Evolutionary conservation across 2,329 filamentous ascomycete genomes (phyloP), one percentile per base, ranked within the genome.

Genomic region (Blumeria graminis): DNA sequence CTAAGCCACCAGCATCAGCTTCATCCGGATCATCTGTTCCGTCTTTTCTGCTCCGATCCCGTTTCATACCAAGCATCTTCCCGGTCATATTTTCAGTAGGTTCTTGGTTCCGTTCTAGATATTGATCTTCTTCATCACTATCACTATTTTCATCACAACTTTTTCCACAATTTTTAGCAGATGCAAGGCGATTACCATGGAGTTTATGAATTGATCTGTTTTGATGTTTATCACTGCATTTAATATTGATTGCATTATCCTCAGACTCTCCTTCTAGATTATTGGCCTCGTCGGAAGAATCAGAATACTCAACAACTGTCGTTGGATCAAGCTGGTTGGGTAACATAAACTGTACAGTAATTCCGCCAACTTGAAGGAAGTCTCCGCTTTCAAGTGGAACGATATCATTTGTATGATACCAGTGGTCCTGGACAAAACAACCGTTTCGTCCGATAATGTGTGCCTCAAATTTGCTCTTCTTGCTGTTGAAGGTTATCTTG

Each of bases 281-380:
- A 34, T 70, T 69, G 3, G 72, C 71, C 55, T 78, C 75, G 56
- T 77, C 74, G 14, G 73, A 66, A 35, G 71, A 69, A 1, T 64
- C 61, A 53, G 67, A 63, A 52, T 77, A 72, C 60, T 82, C 77
- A 1, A 35, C 70, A 69, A 5, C 72, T 71, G 55, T 78, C 75
- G 56, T 77, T 73, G 18, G 73, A 66, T 48, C 43, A 10, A 55
- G 36, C 33, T 51, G 46, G 38, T 16, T 52, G 32, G 83, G 85
- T 60, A 88, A 77, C 48, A 78, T 70, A 66, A 89, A 88, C 13
- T 69, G 71, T 60, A 89, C 80, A 50, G 74, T 72, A 3, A 89
- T 76, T 58, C 80, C 78, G 57, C 84, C 83, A 65, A 89, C 82
- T 65, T 84, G 80, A 41, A 89, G 72, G n/a, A 73, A 70, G 60